These are phyloP conservation scores for Viola pubescens DNA, from an alignment of 441 rosid genomes.

Conservation along the genomic window DNA sequence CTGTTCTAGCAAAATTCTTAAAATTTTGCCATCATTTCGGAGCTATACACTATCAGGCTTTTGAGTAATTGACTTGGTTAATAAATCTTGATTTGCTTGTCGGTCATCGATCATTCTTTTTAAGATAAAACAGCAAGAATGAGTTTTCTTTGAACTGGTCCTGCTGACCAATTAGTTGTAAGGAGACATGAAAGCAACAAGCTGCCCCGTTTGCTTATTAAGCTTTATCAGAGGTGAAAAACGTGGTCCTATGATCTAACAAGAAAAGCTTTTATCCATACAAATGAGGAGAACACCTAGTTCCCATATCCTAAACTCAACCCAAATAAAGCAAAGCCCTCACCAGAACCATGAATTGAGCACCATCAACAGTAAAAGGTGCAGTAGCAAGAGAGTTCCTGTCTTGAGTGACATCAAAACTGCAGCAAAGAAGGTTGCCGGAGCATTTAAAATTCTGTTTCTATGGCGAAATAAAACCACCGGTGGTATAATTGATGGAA, in stretches of 20 bases:
- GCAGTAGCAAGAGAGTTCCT: slow-evolving; percentile 16
- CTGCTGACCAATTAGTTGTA: neutral
- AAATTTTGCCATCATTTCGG: too few species aligned
- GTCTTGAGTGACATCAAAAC: slow-evolving; percentile 24
- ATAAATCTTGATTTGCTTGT: too few species aligned
- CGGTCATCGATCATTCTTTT: neutral
- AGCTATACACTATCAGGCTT: too few species aligned
- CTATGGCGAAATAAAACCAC: slow-evolving; percentile 21
- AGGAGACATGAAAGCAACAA: neutral
- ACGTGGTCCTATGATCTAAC: neutral
- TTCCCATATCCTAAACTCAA: slow-evolving; percentile 20
- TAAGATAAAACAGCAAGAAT: neutral
- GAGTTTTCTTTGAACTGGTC: slow-evolving; percentile 12
- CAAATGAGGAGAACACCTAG: slow-evolving; percentile 41
- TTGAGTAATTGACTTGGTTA: neutral
- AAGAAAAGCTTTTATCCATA: neutral
- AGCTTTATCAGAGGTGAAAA: neutral
- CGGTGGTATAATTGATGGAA: slow-evolving; percentile 13
- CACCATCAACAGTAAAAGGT: neutral
- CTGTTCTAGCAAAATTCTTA: too few species aligned
- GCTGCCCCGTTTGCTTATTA: neutral
- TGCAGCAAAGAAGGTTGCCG: slow-evolving; percentile 42
- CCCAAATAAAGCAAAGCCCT: slow-evolving; percentile 17
- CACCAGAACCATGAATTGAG: slow-evolving; percentile 11
- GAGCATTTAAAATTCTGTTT: slow-evolving; percentile 30